Conservation (phyloP, 2,329 filamentous ascomycete genomes). For the Scleromitrula shiraiana region DNA sequence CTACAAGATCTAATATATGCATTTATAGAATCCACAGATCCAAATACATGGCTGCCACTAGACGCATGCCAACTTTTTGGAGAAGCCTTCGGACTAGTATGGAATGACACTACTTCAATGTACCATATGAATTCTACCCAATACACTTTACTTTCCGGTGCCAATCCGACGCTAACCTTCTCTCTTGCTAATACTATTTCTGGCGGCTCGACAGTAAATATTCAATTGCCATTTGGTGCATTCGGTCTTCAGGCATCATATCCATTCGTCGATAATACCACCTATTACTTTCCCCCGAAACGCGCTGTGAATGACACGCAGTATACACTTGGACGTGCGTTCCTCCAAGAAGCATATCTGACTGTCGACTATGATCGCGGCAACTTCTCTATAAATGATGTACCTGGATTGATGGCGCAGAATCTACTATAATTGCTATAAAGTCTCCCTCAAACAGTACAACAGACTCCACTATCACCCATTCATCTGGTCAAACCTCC, state of each 20-base stretch:
- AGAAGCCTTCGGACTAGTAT: slow-evolving; percentile 30
- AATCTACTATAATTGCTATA: slow-evolving; percentile 10
- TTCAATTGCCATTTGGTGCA: slow-evolving; percentile 32
- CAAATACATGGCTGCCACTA: slow-evolving; percentile 34
- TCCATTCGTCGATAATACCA: slow-evolving; percentile 23
- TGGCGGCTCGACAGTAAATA: slow-evolving; percentile 25
- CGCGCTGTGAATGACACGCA: slow-evolving; percentile 29
- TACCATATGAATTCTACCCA: slow-evolving; percentile 30
- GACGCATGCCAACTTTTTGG: slow-evolving; percentile 32
- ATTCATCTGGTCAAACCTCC: background rate
- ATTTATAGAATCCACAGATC: slow-evolving; percentile 33
- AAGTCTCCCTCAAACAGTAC: background rate
- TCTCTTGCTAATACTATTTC: slow-evolving; percentile 25
- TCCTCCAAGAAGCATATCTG: slow-evolving; percentile 33
- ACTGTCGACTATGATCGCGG: slow-evolving; percentile 33
- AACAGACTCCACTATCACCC: background rate
- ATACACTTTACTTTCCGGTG: slow-evolving; percentile 19
- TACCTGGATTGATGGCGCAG: slow-evolving; percentile 28
- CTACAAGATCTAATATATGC: slow-evolving; percentile 11
- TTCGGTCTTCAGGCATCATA: slow-evolving; percentile 32
- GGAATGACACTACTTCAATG: slow-evolving; percentile 29
- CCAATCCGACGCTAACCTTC: slow-evolving; percentile 32
- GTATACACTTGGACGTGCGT: slow-evolving; percentile 32
- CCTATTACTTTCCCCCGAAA: slow-evolving; percentile 34
- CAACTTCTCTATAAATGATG: slow-evolving; percentile 34